These are phyloP conservation scores for Russula sp. DNA, from an alignment of 768 basidiomycete species.

Conservation along the genomic window DNA sequence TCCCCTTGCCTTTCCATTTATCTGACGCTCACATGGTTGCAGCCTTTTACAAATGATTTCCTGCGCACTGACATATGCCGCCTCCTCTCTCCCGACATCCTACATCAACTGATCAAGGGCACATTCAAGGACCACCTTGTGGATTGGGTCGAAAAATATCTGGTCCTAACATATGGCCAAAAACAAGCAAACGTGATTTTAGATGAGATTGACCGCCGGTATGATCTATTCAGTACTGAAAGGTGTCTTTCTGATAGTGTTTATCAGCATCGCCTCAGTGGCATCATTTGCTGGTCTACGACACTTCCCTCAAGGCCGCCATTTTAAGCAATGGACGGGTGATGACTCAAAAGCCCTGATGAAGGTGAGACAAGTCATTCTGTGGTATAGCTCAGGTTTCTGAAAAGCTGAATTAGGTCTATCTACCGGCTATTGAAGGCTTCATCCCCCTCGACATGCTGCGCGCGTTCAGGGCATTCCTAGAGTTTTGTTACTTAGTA, in stretches of 20 bases:
- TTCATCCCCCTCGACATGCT: background rate
- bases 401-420: background rate
- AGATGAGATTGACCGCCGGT: background rate
- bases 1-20: too few relatives aligned
- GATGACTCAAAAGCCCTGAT: constrained; percentile 6
- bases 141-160: background rate
- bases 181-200: background rate
- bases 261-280: background rate
- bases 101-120: too few relatives aligned
- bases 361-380: background rate
- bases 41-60: too few relatives aligned
- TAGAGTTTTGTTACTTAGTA: too few relatives aligned
- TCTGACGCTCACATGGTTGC: too few relatives aligned
- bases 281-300: background rate
- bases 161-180: background rate
- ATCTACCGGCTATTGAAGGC: background rate
- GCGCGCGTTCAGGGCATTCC: too few relatives aligned
- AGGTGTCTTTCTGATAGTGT: background rate
- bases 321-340: constrained; percentile 9
- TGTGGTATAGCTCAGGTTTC: too few relatives aligned
- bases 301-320: background rate
- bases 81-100: too few relatives aligned
- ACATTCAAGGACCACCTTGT: background rate
- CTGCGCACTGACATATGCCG: too few relatives aligned
- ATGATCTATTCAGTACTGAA: background rate